Evolutionary conservation across 176 grass and related monocot genomes (phyloP), one percentile per base, ranked within the genome.

Genomic region (Neostapfia colusana): DNA sequence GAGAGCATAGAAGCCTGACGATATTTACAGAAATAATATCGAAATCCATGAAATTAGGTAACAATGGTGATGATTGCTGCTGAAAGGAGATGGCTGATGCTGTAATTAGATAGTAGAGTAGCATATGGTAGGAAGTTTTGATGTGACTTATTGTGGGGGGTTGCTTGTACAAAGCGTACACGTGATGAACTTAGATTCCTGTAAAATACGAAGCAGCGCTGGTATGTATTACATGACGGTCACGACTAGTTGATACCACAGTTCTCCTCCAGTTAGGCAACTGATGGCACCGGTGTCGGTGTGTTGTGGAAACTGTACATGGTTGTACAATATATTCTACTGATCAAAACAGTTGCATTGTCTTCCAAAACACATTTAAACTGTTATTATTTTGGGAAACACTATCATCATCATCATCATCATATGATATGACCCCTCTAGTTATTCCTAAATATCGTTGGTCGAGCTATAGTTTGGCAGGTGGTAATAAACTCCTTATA

Each of bases 91-190:
- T n/a, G n/a, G 20, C 20, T 38, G 35, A 64, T 37, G n/a, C 26
- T 81, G 20, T 76, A 71, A 65, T 60, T 28, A 64, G 54, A 34
- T 40, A 21, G 14, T 69, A 63, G 45, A 66, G 39, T 46, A 61
- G 20, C 16, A 23, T 45, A 3, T 68, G 23, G 50, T 5, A 63
- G 1, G 8, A 16, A 24, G 0, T 25, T 81, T 78, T 25, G 27
- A 42, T 60, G 44, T 63, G 70, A 16, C 40, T 73, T 25, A 57
- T 57, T 13, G 3, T 67, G 61, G 55, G 15, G 24, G 51, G 25
- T 40, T 53, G 21, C 3, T 48, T 1, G 68, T 75, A 74, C 48
- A 82, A 54, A 75, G 41, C 40, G 18, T 59, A 80, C 49, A 59
- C 8, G 13, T 40, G 27, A 11, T 67, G 59, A 41, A 8, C 20